Conservation (phyloP, 768 basidiomycete species). For the Kwoniella heveanensis region DNA sequence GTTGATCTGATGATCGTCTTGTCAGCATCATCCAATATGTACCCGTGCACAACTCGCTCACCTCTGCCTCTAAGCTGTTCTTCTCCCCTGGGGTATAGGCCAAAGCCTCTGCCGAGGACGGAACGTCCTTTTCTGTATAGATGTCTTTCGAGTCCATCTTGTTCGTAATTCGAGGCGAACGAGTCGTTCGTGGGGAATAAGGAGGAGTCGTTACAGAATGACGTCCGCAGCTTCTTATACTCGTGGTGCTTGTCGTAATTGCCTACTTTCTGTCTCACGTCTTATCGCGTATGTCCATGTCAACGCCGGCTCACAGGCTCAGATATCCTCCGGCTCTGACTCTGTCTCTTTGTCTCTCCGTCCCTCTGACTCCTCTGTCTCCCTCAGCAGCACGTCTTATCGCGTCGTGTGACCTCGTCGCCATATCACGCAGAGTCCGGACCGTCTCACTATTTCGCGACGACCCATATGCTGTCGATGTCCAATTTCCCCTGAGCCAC, state of each 20-base stretch:
- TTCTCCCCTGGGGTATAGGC: constrained; percentile 8
- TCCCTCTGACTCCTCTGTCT: background rate
- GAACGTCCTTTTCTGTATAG: background rate
- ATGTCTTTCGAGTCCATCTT: background rate
- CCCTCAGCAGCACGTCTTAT: background rate
- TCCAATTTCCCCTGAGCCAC: background rate
- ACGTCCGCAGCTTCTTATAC: background rate
- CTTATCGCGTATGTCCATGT: too few relatives aligned
- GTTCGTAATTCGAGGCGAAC: background rate
- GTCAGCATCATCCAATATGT: background rate
- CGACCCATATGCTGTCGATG: background rate
- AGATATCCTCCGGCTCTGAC: too few relatives aligned
- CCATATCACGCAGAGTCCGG: background rate
- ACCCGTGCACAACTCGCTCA: constrained; percentile 10
- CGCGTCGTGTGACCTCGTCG: background rate
- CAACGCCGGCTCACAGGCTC: too few relatives aligned
- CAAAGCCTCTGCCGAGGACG: constrained; percentile 1
- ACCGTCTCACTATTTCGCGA: background rate
- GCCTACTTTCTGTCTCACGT: background rate
- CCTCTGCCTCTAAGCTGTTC: constrained; percentile 9
- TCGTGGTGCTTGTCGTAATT: background rate
- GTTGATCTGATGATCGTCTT: constrained; percentile 2
- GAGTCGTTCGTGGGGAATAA: background rate
- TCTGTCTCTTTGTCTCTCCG: too few relatives aligned
- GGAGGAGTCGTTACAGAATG: too few relatives aligned